Conservation (phyloP, 1,284 basidiomycete genomes). For the Boletus coffeatus region DNA sequence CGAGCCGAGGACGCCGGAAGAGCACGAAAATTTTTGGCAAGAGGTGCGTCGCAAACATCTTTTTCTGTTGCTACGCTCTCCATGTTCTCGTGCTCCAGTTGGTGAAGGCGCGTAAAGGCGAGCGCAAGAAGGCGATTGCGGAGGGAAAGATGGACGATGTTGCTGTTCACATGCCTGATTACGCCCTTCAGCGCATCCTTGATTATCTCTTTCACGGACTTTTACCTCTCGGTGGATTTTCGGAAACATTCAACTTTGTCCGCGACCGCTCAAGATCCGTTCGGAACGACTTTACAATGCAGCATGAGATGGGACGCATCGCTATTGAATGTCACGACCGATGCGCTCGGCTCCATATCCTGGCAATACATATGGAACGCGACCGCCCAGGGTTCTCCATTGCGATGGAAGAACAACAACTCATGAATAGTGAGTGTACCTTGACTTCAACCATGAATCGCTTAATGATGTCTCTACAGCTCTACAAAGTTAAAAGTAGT, state of each 20-base stretch:
- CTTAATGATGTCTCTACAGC: constrained; percentile 42
- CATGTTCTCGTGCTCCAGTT: constrained; percentile 39
- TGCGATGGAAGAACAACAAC: constrained; percentile 80
- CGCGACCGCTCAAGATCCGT: constrained; percentile 91
- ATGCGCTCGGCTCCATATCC: constrained; percentile 91
- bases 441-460: neutral
- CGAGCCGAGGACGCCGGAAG: constrained; percentile 49
- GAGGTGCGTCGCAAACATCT: constrained; percentile 43
- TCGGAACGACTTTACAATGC: constrained; percentile 93
- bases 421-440: constrained; percentile 74
- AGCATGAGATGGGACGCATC: constrained; percentile 71
- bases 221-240: constrained; percentile 63
- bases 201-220: constrained; percentile 91
- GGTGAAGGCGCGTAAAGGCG: constrained; percentile 66
- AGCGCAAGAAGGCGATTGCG: constrained; percentile 75
- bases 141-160: constrained; percentile 82
- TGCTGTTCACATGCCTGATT: neutral
- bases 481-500: constrained; percentile 87
- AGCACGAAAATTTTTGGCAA: constrained; percentile 59
- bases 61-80: constrained; percentile 16
- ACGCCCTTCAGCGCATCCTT: constrained; percentile 60
- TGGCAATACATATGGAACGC: constrained; percentile 75
- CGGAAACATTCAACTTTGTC: constrained; percentile 78
- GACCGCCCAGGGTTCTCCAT: constrained; percentile 60
- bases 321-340: constrained; percentile 92